Evolutionary conservation across 768 basidiomycete genomes (phyloP).

Genomic region (Boletus barrowsii): DNA sequence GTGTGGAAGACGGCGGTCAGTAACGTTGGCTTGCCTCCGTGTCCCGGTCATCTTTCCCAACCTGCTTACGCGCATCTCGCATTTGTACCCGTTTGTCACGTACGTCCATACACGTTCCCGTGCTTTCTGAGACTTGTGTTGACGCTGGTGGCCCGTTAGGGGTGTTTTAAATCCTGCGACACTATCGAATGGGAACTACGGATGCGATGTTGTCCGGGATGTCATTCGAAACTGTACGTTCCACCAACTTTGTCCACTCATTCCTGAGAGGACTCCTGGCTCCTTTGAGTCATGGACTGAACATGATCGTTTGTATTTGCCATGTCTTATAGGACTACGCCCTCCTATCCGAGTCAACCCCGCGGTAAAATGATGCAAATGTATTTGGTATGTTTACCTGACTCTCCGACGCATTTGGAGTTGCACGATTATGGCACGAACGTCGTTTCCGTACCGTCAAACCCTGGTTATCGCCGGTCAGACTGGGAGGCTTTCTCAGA

Average conservation of each 20-base stretch:
- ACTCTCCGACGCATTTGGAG: neutral
- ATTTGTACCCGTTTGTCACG: neutral
- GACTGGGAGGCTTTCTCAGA: neutral
- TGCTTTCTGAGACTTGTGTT: no score
- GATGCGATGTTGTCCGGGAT: neutral
- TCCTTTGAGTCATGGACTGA: no score
- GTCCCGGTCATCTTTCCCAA: neutral
- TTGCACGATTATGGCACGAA: neutral
- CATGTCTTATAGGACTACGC: no score
- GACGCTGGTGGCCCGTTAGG: neutral
- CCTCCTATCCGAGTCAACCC: no score
- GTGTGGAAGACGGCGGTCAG: neutral
- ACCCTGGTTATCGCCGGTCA: neutral
- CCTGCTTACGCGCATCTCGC: neutral
- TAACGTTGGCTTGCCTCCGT: neutral
- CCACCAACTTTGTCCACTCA: no score
- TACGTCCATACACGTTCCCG: neutral
- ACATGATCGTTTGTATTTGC: no score
- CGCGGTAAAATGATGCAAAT: no score
- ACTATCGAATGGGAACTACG: neutral
- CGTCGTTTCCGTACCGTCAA: no score
- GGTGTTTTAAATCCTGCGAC: neutral
- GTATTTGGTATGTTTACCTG: neutral
- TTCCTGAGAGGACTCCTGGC: no score
- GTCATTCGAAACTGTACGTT: neutral